Evolutionary conservation across 148 eudicot genomes (phyloP).

Genomic region (Rhododendron simsii): DNA sequence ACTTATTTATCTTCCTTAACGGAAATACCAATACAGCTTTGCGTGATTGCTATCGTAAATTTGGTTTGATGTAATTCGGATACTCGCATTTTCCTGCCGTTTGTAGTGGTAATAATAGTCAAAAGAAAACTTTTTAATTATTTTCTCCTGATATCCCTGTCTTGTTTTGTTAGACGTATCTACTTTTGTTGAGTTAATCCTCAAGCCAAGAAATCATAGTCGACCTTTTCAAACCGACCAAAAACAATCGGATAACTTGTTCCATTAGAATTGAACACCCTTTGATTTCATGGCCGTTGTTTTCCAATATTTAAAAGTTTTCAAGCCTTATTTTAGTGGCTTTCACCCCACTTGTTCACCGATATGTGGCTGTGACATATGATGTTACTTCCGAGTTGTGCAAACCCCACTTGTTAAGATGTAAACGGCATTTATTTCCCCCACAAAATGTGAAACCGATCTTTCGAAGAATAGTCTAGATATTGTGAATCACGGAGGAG

Average conservation of each 20-base stretch:
- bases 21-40: too few species aligned
- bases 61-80: neutral
- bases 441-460: neutral
- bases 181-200: neutral
- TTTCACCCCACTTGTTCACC: neutral
- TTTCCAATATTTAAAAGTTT: neutral
- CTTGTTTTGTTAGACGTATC: neutral
- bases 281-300: neutral
- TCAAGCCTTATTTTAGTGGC: neutral
- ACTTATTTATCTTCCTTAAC: too few species aligned
- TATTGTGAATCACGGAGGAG: neutral
- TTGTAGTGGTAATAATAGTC: too few species aligned
- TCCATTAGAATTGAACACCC: neutral
- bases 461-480: neutral
- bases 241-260: neutral
- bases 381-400: neutral
- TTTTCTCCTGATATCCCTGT: neutral
- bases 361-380: too few species aligned
- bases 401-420: neutral
- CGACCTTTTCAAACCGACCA: neutral
- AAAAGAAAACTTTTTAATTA: neutral
- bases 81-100: neutral
- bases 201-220: neutral
- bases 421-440: conserved; percentile 5
- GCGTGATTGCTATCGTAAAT: neutral